Base-by-base conservation (phyloP, 2,329 filamentous ascomycete genomes). In the Didymosphaeria variabile region DNA sequence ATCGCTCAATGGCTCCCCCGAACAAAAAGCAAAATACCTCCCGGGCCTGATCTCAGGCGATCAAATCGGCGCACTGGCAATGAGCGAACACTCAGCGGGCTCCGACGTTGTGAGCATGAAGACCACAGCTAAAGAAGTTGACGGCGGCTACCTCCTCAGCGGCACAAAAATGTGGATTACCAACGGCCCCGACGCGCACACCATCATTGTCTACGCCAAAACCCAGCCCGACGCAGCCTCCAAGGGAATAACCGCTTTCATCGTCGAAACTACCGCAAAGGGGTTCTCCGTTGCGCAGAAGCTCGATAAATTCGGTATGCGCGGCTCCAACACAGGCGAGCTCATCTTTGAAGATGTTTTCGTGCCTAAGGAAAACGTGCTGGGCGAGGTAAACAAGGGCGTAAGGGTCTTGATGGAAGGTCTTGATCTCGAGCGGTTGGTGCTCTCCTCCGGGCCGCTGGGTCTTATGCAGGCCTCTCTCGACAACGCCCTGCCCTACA, bases 141-240 rank as follows among this genome's bases (percentile, higher is more conserved):
- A 95, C 71, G 94, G 93, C 38, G 94, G 94, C 31, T 97, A 91
- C 78, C 64, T 94, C 21, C 83, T 99, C 58, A 93, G 94, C 73
- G 94, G 94, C 34, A 92, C 90, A 62, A 97, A 99, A 85, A 97
- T 98, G 94, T 99, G 94, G 94, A 99, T 99, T 77, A 99, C 94
- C 64, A 99, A 99, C 79, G 92, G 94, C 5, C 94, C 94, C 0
- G 94, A 98, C 76, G 95, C 95, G n/a, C 87, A 97, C 78, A 85
- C 91, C 45, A 89, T 98, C 58, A 88, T 99, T 57, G 93, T 99
- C n/a, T 99, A 99, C 78, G 94, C 94, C 57, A 98, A 98, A 84
- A 97, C 94, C 0, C 86, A 90, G 60, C 94, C 94, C 0, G 86
- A 90, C 13, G 89, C 87, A 62, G 93, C 84, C 1, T 92, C 90